Evolutionary conservation across 2,329 filamentous ascomycete genomes (phyloP), one percentile per base, ranked within the genome.

Genomic region (Paraphoma chrysanthemicola): DNA sequence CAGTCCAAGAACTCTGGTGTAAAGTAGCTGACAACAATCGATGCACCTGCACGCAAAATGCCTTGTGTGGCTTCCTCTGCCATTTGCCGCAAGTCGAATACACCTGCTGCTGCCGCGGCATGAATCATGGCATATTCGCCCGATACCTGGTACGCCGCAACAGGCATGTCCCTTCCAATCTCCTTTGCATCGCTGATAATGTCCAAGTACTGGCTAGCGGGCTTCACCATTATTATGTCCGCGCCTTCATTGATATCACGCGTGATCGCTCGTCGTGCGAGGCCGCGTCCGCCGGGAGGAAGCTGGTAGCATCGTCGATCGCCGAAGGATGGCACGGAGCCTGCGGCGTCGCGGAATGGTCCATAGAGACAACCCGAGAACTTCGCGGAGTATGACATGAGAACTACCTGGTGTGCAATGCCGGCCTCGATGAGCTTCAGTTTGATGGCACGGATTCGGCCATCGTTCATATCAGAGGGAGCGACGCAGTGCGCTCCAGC

Each of bases 191-290:
- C 95, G 66, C 91, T 92, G 77, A 99, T 98, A 70, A 99, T 97
- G 78, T 99, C 95, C 44, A 99, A 85, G 76, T 97, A 99, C 77
- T 94, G 92, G 69, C 91, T 91, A 9, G 95, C 95, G 2, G 95
- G 95, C 84, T 99, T 99, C 60, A 99, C 95, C 94, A 99, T 97
- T 79, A 99, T 97, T 67, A 97, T 92, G 72, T 99, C 95, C 17
- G 95, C 95, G 28, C 95, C 95, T 79, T 99, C 95, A 62, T 85
- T 85, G 66, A 99, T 94, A 74, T 99, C 95, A 66, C 95, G 87
- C 41, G 88, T 81, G 63, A 99, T 97, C 47, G 95, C 95, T 66
- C 95, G 88, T 63, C 95, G 88, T 14, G 95, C 95, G 44, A 99
- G 87, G 33, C 95, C 95, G 48, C 95, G 90, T 28, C 93, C 95